Conservation (phyloP, 164 flowering plant genomes). For the Nymphaea colorata region DNA sequence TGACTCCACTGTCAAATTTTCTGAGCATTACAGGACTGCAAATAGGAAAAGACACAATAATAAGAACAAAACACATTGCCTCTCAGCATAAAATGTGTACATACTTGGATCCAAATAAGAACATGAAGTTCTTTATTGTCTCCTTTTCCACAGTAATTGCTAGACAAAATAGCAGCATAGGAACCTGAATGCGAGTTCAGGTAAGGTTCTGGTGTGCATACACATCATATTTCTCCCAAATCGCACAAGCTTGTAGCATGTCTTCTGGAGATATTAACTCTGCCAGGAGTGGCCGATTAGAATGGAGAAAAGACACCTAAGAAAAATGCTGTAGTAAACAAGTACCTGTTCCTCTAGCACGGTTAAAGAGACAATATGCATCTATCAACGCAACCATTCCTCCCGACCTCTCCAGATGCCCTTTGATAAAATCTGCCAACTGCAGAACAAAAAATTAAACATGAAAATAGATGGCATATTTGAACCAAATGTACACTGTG, state of each 20-base stretch:
- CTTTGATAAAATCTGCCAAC: constrained; percentile 95
- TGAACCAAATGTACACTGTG: background rate
- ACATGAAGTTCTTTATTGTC: background rate
- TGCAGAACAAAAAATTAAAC: constrained; percentile 10
- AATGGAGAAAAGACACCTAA: background rate
- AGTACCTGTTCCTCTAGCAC: constrained; percentile 94
- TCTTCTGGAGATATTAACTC: constrained; percentile 97
- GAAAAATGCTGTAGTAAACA: background rate
- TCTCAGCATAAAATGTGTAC: background rate
- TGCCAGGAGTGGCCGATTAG: constrained; percentile 14
- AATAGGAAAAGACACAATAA: background rate
- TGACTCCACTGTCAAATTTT: constrained; percentile 97
- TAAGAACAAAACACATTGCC: background rate
- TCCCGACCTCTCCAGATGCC: constrained; percentile 84
- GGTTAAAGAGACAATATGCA: constrained; percentile 87
- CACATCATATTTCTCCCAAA: constrained; percentile 98
- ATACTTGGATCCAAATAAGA: background rate
- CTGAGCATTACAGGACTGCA: constrained; percentile 82
- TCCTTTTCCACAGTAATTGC: background rate
- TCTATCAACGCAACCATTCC: constrained; percentile 92
- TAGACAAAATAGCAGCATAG: constrained; percentile 5
- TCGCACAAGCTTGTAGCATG: constrained; percentile 82
- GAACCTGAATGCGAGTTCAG: constrained; percentile 12
- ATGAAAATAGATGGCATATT: background rate
- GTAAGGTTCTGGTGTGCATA: constrained; percentile 30